Evolutionary conservation across 805 yeast genomes (phyloP).

Genomic region (Isabelozyma rhagii): DNA sequence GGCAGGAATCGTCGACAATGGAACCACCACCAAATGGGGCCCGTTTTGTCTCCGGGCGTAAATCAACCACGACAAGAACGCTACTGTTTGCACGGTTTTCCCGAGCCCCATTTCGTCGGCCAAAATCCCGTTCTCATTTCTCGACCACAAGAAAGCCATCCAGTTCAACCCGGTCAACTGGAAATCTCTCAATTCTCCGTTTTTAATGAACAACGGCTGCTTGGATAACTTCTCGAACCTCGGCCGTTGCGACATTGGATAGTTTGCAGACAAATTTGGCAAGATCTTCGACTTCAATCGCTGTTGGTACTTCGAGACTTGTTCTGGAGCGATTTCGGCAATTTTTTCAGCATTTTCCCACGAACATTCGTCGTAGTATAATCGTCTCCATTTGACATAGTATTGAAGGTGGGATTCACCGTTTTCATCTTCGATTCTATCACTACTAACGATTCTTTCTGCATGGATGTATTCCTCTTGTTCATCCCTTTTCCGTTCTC

Average conservation of each 20-base stretch:
- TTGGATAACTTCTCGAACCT: conserved; percentile 78
- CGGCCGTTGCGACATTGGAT: conserved; percentile 71
- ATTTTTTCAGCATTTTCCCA: conserved; percentile 94
- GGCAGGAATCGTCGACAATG: conserved; percentile 92
- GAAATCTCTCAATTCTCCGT: conserved; percentile 92
- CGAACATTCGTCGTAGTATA: conserved; percentile 92
- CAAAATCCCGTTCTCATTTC: conserved; percentile 93
- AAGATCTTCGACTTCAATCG: conserved; percentile 79
- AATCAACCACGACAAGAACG: conserved; percentile 90
- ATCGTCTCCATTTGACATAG: conserved; percentile 88
- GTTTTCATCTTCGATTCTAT: conserved; percentile 62
- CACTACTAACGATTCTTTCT: conserved; percentile 86
- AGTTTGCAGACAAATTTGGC: conserved; percentile 76
- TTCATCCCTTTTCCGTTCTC: conserved; percentile 80
- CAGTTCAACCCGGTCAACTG: conserved; percentile 97
- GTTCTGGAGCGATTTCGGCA: conserved; percentile 77
- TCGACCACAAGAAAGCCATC: conserved; percentile 99
- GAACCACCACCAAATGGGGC: conserved; percentile 95
- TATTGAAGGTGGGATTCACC: conserved; percentile 73
- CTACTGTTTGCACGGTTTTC: conserved; percentile 94
- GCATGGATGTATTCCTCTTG: conserved; percentile 79
- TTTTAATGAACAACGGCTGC: conserved; percentile 88
- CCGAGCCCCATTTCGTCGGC: conserved; percentile 99
- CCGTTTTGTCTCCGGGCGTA: conserved; percentile 97
- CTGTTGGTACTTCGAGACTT: conserved; percentile 78